Evolutionary conservation across 177 flowering plant genomes (phyloP).

Genomic region (Tripterygium wilfordii): DNA sequence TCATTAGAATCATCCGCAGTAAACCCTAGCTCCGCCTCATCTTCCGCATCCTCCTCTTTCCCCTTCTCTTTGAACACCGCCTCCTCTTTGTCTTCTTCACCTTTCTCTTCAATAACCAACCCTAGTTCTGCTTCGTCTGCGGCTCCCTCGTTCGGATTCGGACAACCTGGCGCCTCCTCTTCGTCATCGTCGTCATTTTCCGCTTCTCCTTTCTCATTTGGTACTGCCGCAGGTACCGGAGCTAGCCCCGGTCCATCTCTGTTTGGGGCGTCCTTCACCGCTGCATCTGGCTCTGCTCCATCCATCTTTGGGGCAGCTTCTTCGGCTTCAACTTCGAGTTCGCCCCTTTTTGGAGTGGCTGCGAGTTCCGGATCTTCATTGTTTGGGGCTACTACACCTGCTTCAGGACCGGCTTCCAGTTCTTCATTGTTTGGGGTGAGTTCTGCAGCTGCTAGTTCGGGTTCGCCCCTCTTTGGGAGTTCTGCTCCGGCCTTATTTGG

Average conservation of each 20-base stretch:
- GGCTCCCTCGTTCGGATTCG: slow-evolving; percentile 7
- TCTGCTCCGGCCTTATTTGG: slow-evolving; percentile 6
- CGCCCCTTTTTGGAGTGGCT: slow-evolving; percentile 1
- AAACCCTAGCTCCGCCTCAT: slow-evolving; percentile 6
- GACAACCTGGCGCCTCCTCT: no score
- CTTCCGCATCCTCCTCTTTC: slow-evolving; percentile 11
- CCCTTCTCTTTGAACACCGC: slow-evolving; percentile 8
- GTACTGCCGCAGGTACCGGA: slow-evolving; percentile 7
- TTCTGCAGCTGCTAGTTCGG: slow-evolving; percentile 5
- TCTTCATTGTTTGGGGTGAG: slow-evolving; percentile 14
- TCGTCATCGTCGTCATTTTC: slow-evolving; percentile 19
- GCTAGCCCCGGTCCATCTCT: slow-evolving; percentile 15
- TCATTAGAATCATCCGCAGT: slow-evolving; percentile 1
- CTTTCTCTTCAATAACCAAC: slow-evolving; percentile 4
- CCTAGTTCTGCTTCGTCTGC: slow-evolving; percentile 1
- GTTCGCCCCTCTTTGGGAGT: not conserved
- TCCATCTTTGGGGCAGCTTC: slow-evolving; percentile 5
- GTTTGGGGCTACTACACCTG: slow-evolving; percentile 1
- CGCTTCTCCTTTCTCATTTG: slow-evolving; percentile 14
- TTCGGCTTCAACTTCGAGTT: not conserved
- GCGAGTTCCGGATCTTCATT: slow-evolving; percentile 7
- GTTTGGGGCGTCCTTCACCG: slow-evolving; percentile 5
- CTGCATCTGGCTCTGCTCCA: slow-evolving; percentile 7
- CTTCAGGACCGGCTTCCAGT: not conserved
- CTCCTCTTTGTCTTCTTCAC: slow-evolving; percentile 6